Conservation (phyloP, 495 filamentous ascomycete species). For the Podospora tetraspora region DNA sequence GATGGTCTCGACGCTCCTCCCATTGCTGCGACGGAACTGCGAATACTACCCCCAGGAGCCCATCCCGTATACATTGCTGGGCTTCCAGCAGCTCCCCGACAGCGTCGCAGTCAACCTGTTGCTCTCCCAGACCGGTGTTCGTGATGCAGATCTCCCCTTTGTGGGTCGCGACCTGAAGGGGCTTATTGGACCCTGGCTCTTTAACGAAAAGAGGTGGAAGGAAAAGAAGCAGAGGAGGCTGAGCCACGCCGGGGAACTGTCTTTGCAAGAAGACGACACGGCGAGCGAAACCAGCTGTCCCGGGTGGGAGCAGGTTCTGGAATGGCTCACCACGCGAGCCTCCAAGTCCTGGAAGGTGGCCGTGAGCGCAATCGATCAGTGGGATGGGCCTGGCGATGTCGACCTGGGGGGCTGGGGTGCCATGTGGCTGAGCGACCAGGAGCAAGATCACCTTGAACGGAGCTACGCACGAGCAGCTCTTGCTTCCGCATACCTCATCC, state of each 20-base stretch:
- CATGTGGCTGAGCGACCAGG: slow-evolving; percentile 46
- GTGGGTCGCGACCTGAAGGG: slow-evolving; percentile 68
- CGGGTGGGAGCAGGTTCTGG: slow-evolving; percentile 75
- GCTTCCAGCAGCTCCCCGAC: slow-evolving; percentile 59
- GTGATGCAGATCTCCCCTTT: slow-evolving; percentile 37
- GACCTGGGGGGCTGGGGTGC: slow-evolving; percentile 68
- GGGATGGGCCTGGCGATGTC: slow-evolving; percentile 76
- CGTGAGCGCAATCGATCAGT: slow-evolving; percentile 60
- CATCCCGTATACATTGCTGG: slow-evolving; percentile 49
- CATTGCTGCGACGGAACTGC: slow-evolving; percentile 72
- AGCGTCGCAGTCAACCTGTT: slow-evolving; percentile 60
- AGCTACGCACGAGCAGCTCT: slow-evolving; percentile 70
- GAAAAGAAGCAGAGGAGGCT: slow-evolving; percentile 18
- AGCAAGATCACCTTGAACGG: slow-evolving; percentile 48
- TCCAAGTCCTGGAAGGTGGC: slow-evolving; percentile 54
- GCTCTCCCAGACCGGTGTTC: slow-evolving; percentile 55
- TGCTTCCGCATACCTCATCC: slow-evolving; percentile 64
- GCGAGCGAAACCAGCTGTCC: slow-evolving; percentile 28
- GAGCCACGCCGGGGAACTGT: slow-evolving; percentile 3
- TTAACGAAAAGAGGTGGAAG: slow-evolving; percentile 58
- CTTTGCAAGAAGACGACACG: slow-evolving; percentile 9
- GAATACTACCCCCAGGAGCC: slow-evolving; percentile 69
- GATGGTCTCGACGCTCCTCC: slow-evolving; percentile 73
- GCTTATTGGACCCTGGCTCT: slow-evolving; percentile 77
- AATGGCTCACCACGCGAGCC: slow-evolving; percentile 62